Base-by-base conservation (phyloP, 2,329 filamentous ascomycete species). In the Gnomoniopsis smithogilvyi region DNA sequence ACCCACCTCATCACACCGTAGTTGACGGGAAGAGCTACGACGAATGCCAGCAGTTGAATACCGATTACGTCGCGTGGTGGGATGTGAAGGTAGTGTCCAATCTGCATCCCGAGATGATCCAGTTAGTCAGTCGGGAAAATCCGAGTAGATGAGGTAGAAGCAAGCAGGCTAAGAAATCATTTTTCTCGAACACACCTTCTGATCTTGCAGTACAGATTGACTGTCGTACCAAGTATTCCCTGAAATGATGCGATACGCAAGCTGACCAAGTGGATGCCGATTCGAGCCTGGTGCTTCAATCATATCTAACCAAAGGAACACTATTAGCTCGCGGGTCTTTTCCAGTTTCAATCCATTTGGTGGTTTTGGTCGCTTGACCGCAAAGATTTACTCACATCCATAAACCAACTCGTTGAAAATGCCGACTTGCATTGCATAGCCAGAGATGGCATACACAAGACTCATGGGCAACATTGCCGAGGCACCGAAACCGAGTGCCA, bases 201-300 rank as follows among this genome's bases (percentile, higher is more conserved):
- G 63, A 26, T 65, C 61, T 34, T 65, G 59, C 8, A 65, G 47
- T 1, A 65, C 61, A 7, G 48, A 54, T 2, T 46, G 43, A 11
- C 57, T 62, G 24, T 63, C 63, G 38, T 65, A 65, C 63, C 63
- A 64, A 1, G 56, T 58, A 43, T 64, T 65, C 17, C 63, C 64
- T 1, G 64, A 64, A 19, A 65, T 65, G 45, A 62, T 57, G 2
- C 54, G 58, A 53, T 65, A 63, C 4, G 63, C 63, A 34, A 63
- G 58, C 54, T 64, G 61, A 21, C 64, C 64, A 1, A 64, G 56
- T 3, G 64, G 63, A 19, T 62, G 57, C 2, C 48, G 54, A 6
- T 56, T 49, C 11, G 52, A 60, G 1, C 58, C 58, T 56, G 51
- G 51, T 6, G 50, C 54, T 33, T 64, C 58, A 11, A 65, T 56